Base-by-base conservation (phyloP, 768 basidiomycete species). In the Goffeauzyma gilvescens region DNA sequence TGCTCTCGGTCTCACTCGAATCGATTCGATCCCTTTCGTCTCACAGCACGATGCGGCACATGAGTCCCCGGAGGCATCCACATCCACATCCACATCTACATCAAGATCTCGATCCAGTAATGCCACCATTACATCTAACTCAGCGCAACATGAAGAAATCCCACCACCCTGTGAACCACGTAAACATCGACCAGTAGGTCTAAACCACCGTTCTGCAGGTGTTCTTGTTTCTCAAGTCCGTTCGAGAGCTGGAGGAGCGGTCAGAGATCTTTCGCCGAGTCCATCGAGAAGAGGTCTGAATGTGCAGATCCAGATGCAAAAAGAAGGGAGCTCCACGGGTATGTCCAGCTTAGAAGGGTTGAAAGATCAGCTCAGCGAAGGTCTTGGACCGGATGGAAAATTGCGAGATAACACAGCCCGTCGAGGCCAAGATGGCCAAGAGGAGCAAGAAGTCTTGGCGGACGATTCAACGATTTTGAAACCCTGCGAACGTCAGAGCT, bases 141-240 rank as follows among this genome's bases (percentile, higher is more conserved):
- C n/a, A n/a, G n/a, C n/a, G n/a, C n/a, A n/a, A n/a, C n/a, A 39
- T 18, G 8, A 33, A 18, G 22, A 22, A 6, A 58, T 61, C 24
- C 57, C 59, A 8, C 59, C 58, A 5, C 54, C 55, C 4, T 52
- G 55, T 18, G 52, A 49, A 20, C 56, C 58, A 8, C 48, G 60
- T 6, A 36, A 57, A 52, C 58, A 62, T 46, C 51, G 58, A n/a
- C 52, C 53, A 8, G 15, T n/a, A n/a, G 21, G 23, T 10, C 21
- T n/a, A 10, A 23, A 24, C 37, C 13, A n/a, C 6, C 8, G 12
- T 22, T 12, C 23, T 6, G 8, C 37, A 3, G 58, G 60, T 6
- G 48, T 62, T 4, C 48, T 59, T 27, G 52, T 62, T 48, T 57
- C 58, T 1, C 49, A 54, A 15, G 55, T 57, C 0, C 28, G 60